Evolutionary conservation across 257 asterid genomes (phyloP), one percentile per base, ranked within the genome.

Genomic region (Solanum infundibuliforme): DNA sequence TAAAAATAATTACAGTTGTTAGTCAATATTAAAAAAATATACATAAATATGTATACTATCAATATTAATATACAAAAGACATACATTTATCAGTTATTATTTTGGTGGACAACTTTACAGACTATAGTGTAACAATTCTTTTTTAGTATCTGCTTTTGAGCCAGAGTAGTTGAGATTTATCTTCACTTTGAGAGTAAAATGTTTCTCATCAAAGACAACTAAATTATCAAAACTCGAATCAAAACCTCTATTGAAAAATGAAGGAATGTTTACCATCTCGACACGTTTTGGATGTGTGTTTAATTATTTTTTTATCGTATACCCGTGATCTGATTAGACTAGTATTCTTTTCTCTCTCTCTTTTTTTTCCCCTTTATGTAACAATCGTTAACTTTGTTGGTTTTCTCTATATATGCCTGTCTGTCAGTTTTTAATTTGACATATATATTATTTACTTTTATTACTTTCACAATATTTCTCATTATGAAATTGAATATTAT

Each of bases 231-330:
- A 18, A 29, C 1, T 29, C 4, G 1, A 29, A 6, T 1, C 0
- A 4, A 7, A 12, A 29, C 0, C 5, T 68, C 5, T 29, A 13
- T 1, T 29, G 0, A 12, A 68, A 0, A 5, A 29, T 68, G 5
- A 60, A 60, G 12, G 0, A 60, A 8, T 60, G 0, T 60, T 60
- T 60, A 60, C 1, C 69, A 9, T 9, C 31, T 10, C 71, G 4
- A 71, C 3, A 7, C 3, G 5, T 16, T 16, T 7, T 32, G 3
- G n/a, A 71, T 7, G 6, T 71, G 11, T 16, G 3, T 60, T 4
- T 8, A 48, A 5, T 48, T 0, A 5, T 46, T 8, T 6, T 12
- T 31, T 14, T 0, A 12, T 23, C 43, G 5, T 6, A 71, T 31
- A 48, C 1, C 76, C 20, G 6, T 29, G 39, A 69, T 69, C 76